Base-by-base conservation (phyloP, 805 yeast genomes). In the Scheffersomyces stipitis region DNA sequence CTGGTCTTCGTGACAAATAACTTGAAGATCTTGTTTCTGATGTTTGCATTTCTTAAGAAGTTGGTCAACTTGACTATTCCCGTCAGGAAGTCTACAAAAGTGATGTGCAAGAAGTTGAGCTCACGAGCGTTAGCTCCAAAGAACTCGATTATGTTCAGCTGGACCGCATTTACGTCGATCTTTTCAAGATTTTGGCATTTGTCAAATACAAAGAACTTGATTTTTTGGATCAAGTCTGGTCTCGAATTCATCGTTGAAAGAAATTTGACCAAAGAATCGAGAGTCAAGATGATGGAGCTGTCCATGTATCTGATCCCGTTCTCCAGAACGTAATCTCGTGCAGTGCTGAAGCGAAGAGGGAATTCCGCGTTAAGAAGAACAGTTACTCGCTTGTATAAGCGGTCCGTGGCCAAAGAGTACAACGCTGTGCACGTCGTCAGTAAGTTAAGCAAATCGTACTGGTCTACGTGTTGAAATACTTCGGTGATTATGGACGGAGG, bases 201-300 rank as follows among this genome's bases (percentile, higher is more conserved):
- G 41, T 62, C 69, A 45, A 64, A 63, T 14, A 61, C 55, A 34
- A 64, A 62, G 36, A 42, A 60, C 39, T 49, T 48, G 34, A 64
- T 44, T 15, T 47, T 45, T 14, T 46, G 52, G 6, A 60, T 33
- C 34, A 59, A 45, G 4, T 22, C 18, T 3, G 45, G 46, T 38
- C 54, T 56, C 5, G 33, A n/a, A 9, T 44, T 36, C 15, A 64
- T 34, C 2, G 56, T 20, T 4, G 40, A 32, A 15, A 56, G 33
- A 34, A 64, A 56, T 28, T 34, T 33, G 18, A 42, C 18, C 30
- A 63, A 42, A 23, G 42, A 45, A 10, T 31, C 34, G 20, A 46
- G 27, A n/a, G 31, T 34, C n/a, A 56, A 33, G 17, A 64, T 57
- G 12, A 64, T 27, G 5, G 65, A 37, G 16, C 58, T 46, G 33